A percentile compares a stretch with the other conserved stretches of the same genome.
Evolutionary conservation across 108 stramenopile genomes (phyloP).

Genomic region (Pseudonitzschia delicatissima): DNA sequence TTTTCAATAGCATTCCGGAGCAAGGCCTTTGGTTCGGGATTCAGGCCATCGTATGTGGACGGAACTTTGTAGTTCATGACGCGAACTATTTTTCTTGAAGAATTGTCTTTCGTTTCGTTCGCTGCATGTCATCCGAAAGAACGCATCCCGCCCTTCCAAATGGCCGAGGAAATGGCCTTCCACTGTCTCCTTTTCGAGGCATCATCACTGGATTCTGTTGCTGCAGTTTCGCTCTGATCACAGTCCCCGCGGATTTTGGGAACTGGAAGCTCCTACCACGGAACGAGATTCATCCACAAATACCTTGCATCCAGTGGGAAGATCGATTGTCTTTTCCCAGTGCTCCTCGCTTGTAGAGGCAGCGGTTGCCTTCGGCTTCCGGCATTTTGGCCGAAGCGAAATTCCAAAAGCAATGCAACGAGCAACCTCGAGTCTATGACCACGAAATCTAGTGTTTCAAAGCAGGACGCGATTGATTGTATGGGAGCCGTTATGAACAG

Average conservation of each 20-base stretch:
- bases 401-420: no score
- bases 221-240: neutral
- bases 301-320: neutral
- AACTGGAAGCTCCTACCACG: neutral
- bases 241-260: neutral
- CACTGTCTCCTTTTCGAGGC: no score
- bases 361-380: no score
- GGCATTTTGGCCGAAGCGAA: no score
- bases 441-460: no score
- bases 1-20: neutral
- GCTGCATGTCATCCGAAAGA: neutral
- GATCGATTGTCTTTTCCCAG: no score
- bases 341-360: no score
- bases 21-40: slow-evolving; percentile 4
- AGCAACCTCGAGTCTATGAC: no score
- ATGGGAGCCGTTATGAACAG: no score
- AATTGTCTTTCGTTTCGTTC: neutral
- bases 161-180: slow-evolving; percentile 5
- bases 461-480: no score
- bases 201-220: neutral
- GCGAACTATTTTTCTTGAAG: neutral
- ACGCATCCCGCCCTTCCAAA: slow-evolving; percentile 6
- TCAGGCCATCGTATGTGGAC: slow-evolving; percentile 37
- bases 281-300: neutral
- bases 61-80: slow-evolving; percentile 37